Conservation (phyloP, 2,329 filamentous ascomycete genomes). For the Aspergillus transmontanensis region DNA sequence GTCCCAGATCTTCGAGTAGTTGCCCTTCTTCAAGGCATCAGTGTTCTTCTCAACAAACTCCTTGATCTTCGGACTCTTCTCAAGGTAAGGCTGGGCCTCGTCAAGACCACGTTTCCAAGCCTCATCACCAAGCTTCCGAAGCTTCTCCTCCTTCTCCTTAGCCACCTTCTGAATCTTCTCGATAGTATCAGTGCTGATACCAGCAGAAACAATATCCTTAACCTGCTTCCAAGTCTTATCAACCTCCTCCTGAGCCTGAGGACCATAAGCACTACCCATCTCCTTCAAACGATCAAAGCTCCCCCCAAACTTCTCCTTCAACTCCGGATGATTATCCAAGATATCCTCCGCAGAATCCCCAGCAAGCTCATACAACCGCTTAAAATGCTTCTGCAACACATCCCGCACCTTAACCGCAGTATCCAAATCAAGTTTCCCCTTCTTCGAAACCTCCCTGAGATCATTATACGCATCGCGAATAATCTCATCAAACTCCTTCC, state of each 20-base stretch:
- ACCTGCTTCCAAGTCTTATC: conserved; percentile 71
- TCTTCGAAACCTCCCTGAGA: conserved; percentile 59
- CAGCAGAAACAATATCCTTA: conserved; percentile 63
- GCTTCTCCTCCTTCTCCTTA: conserved; percentile 68
- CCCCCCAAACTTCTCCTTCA: conserved; percentile 72
- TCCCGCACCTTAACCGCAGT: conserved; percentile 64
- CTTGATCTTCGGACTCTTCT: conserved; percentile 77
- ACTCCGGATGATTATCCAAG: conserved; percentile 70
- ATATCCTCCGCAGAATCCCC: conserved; percentile 66
- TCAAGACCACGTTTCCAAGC: conserved; percentile 72
- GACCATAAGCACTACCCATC: conserved; percentile 70
- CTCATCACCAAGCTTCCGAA: conserved; percentile 70
- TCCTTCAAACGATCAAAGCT: conserved; percentile 69
- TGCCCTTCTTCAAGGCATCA: conserved; percentile 67
- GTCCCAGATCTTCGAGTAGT: conserved; percentile 64
- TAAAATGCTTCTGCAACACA: conserved; percentile 63
- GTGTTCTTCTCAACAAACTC: conserved; percentile 71
- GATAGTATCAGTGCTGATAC: conserved; percentile 56
- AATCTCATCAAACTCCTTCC: conserved; percentile 70
- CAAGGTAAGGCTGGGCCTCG: conserved; percentile 70
- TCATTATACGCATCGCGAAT: conserved; percentile 38
- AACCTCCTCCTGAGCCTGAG: conserved; percentile 75
- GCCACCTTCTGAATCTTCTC: conserved; percentile 63
- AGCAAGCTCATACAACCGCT: conserved; percentile 62
- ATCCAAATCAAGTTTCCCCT: conserved; percentile 63